Conservation (phyloP, 129 eudicot species). For the Calendula officinalis region DNA sequence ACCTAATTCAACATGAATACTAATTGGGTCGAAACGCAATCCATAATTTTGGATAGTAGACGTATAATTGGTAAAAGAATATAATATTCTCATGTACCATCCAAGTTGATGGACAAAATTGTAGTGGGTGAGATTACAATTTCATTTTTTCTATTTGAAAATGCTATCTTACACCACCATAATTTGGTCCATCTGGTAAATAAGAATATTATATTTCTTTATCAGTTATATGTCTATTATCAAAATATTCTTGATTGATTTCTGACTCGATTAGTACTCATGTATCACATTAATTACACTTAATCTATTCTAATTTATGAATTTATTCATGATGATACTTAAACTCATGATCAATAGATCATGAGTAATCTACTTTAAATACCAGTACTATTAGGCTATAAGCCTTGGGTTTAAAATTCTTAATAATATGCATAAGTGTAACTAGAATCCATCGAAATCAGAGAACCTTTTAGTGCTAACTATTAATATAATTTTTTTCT, state of each 20-base stretch:
- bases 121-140: background rate
- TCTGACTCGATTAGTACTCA: constrained; percentile 12
- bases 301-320: too few species aligned
- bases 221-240: background rate
- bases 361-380: too few species aligned
- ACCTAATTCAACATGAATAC: too few species aligned
- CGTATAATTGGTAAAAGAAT: background rate
- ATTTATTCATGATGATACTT: too few species aligned
- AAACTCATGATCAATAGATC: too few species aligned
- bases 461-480: too few species aligned
- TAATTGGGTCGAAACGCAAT: constrained; percentile 12
- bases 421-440: background rate
- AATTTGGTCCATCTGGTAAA: constrained; percentile 22
- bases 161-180: background rate
- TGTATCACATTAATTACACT: too few species aligned
- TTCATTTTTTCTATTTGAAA: too few species aligned
- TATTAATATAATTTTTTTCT: too few species aligned
- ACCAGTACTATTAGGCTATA: too few species aligned
- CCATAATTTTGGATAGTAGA: constrained; percentile 21
- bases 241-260: constrained; percentile 19
- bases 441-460: background rate
- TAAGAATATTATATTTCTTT: constrained; percentile 16
- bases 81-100: constrained; percentile 25
- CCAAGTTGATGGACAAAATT: constrained; percentile 24
- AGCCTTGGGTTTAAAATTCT: too few species aligned